These are phyloP conservation scores for Acephala macrosclerotiorum DNA, from an alignment of 2,329 filamentous ascomycete genomes.

Conservation along the genomic window DNA sequence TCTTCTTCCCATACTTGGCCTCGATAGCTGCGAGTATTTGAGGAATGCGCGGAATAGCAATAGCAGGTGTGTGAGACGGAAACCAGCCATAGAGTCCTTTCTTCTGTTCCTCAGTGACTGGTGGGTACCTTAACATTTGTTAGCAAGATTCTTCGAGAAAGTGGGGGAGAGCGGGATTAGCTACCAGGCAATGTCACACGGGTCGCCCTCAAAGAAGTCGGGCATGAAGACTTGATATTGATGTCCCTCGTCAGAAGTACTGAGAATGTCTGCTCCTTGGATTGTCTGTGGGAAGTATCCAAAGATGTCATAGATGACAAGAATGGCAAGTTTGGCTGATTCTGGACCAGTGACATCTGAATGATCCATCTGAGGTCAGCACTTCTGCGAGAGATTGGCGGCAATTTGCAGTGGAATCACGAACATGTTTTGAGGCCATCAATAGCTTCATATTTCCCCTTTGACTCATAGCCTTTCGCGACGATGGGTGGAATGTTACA, in stretches of 20 bases:
- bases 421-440: conserved; percentile 61
- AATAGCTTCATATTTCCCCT: conserved; percentile 63
- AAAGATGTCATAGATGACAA: conserved; percentile 70
- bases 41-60: conserved; percentile 56
- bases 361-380: not conserved
- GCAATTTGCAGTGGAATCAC: conserved; percentile 18
- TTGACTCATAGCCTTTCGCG: conserved; percentile 58
- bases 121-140: conserved; percentile 23
- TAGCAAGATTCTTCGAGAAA: not conserved
- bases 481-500: conserved; percentile 65
- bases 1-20: conserved; percentile 60
- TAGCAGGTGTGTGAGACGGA: conserved; percentile 31
- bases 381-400: not conserved
- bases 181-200: conserved; percentile 57
- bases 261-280: conserved; percentile 72
- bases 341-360: conserved; percentile 53
- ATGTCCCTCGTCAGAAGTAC: conserved; percentile 47
- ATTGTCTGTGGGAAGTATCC: conserved; percentile 74
- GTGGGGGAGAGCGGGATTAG: conserved; percentile 51
- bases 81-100: conserved; percentile 25
- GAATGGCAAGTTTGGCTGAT: conserved; percentile 61
- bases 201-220: conserved; percentile 80
- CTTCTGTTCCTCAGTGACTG: conserved; percentile 25
- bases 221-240: conserved; percentile 87
- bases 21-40: conserved; percentile 54